Conservation (phyloP, 768 basidiomycete genomes). For the Trametes villosa region DNA sequence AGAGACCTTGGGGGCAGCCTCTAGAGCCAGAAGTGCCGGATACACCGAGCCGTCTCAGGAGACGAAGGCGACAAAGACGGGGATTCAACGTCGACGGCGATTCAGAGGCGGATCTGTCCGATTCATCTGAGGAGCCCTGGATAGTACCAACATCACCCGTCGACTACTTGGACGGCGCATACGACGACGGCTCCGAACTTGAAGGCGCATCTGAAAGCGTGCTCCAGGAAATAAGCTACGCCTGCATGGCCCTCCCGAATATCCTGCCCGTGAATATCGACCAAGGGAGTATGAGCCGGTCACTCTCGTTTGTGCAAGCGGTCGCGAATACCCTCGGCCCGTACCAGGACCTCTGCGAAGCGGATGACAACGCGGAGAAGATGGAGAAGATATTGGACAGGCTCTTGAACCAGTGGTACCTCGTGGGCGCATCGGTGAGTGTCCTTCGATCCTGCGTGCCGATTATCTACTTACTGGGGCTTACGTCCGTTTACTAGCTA, state of each 20-base stretch:
- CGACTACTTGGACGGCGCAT: constrained; percentile 16
- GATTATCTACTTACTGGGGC: neutral
- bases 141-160: constrained; percentile 13
- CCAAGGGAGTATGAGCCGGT: constrained; percentile 29
- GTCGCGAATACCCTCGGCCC: constrained; percentile 54
- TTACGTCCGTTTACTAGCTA: too few relatives aligned
- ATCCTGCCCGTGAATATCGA: constrained; percentile 24
- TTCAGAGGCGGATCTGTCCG: constrained; percentile 37
- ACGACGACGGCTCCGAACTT: constrained; percentile 7
- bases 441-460: neutral
- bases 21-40: neutral
- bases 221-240: neutral
- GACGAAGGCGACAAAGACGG: constrained; percentile 36
- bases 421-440: constrained; percentile 63
- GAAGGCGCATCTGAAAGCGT: neutral
- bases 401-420: constrained; percentile 66
- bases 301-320: constrained; percentile 29
- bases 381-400: constrained; percentile 54
- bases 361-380: constrained; percentile 40
- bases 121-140: constrained; percentile 24
- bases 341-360: constrained; percentile 58
- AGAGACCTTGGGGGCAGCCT: neutral
- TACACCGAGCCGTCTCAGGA: constrained; percentile 15
- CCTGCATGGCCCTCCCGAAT: neutral
- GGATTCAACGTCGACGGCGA: constrained; percentile 51